Percentiles rank a stretch among this genome's conserved stretches.
phyloP scores from a whole-genome alignment of 768 basidiomycete species.

The Kwoniella shandongensis region DNA sequence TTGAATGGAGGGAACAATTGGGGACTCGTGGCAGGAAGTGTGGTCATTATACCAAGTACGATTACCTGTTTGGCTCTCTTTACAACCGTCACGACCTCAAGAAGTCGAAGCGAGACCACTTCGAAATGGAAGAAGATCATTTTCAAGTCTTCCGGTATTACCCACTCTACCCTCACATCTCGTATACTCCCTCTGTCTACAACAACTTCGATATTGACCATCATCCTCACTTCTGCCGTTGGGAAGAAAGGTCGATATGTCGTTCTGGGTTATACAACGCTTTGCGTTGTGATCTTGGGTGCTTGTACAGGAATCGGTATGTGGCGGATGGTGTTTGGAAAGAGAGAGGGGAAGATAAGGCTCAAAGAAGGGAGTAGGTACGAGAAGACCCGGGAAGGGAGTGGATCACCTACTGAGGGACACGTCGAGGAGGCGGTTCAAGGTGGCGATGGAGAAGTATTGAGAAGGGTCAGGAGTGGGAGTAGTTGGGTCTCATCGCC shows the following conservation, averaged over 20 bases:
- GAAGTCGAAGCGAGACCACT: not conserved
- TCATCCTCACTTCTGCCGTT: conserved; percentile 1
- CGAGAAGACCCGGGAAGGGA: conserved; percentile 5
- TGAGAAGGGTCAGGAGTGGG: conserved; percentile 7
- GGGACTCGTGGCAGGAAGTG: conserved; percentile 7
- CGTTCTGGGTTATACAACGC: conserved; percentile 8
- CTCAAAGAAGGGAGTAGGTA: conserved; percentile 13
- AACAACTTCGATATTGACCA: not conserved
- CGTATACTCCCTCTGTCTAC: conserved; percentile 21
- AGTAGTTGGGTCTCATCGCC: conserved; percentile 41
- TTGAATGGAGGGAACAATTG: not conserved
- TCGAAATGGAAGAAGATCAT: not conserved
- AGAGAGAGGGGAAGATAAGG: conserved; percentile 12
- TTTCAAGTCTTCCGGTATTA: conserved; percentile 23
- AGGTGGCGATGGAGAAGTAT: conserved; percentile 1
- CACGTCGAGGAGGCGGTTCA: not conserved
- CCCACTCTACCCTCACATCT: conserved; percentile 21
- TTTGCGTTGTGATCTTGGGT: conserved; percentile 1
- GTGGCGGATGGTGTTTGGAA: conserved; percentile 7
- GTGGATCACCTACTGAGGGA: not conserved
- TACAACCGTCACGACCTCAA: conserved; percentile 18
- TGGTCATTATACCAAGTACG: not conserved
- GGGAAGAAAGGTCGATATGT: not conserved
- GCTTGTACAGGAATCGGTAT: conserved; percentile 3
- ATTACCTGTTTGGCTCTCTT: conserved; percentile 9